Conservation (phyloP, 2,329 filamentous ascomycete genomes). For the Macrophomina tecta region DNA sequence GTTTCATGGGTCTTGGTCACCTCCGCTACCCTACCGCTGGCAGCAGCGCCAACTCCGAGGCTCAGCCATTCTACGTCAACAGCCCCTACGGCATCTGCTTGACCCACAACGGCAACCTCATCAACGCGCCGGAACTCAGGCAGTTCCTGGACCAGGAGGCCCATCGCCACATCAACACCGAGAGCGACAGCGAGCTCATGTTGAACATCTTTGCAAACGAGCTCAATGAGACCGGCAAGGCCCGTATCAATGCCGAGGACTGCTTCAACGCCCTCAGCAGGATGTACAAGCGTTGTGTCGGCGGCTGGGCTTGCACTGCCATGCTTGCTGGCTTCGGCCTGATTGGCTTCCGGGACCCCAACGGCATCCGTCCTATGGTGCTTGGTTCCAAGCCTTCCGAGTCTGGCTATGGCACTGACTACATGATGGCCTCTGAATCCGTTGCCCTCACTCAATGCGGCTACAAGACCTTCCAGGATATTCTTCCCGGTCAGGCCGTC, state of each 20-base stretch:
- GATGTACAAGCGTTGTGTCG: conserved; percentile 75
- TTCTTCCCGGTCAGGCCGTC: conserved; percentile 82
- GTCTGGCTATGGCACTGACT: conserved; percentile 73
- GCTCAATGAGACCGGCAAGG: conserved; percentile 79
- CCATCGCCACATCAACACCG: conserved; percentile 87
- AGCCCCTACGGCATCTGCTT: conserved; percentile 81
- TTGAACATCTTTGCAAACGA: conserved; percentile 88
- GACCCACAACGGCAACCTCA: conserved; percentile 86
- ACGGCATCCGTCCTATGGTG: conserved; percentile 83
- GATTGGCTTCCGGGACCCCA: conserved; percentile 78
- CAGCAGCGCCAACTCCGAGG: conserved; percentile 81
- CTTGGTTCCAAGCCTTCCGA: conserved; percentile 75
- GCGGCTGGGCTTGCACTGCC: conserved; percentile 79
- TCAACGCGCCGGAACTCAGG: conserved; percentile 75
- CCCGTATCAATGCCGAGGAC: conserved; percentile 78
- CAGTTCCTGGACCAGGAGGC: conserved; percentile 77
- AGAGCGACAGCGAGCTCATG: conserved; percentile 86
- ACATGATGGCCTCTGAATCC: conserved; percentile 90
- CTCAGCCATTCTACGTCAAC: conserved; percentile 93
- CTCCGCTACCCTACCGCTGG: conserved; percentile 89
- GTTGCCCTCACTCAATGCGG: conserved; percentile 83
- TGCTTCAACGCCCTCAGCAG: conserved; percentile 73
- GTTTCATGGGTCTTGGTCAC: conserved; percentile 86
- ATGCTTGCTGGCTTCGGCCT: conserved; percentile 84
- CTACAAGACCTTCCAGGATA: conserved; percentile 76